phyloP scores from a whole-genome alignment of 1,284 basidiomycete species.

The Cutaneotrichosporon daszewskae region DNA sequence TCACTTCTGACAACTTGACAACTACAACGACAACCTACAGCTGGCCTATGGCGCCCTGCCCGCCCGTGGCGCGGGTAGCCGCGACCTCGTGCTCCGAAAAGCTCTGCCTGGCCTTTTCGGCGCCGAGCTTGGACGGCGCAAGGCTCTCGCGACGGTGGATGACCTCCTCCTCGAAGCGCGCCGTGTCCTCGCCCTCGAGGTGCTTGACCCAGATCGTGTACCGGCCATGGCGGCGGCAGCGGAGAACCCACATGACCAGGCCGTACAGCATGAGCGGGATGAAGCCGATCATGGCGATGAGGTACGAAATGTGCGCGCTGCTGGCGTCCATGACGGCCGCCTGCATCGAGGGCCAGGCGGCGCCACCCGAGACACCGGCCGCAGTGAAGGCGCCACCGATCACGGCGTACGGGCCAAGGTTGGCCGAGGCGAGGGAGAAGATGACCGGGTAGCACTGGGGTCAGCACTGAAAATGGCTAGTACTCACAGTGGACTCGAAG shows the following conservation, averaged over 20 bases:
- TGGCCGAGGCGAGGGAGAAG: slow-evolving; percentile 29
- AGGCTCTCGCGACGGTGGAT: neutral
- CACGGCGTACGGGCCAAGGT: slow-evolving; percentile 29
- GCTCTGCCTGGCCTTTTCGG: neutral
- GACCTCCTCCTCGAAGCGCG: slow-evolving; percentile 1
- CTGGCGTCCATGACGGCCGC: slow-evolving; percentile 21
- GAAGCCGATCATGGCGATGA: slow-evolving; percentile 23
- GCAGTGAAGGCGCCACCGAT: slow-evolving; percentile 32
- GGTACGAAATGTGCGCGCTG: slow-evolving; percentile 21
- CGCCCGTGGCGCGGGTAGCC: neutral
- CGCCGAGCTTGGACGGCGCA: neutral
- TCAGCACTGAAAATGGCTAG: neutral
- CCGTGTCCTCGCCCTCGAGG: slow-evolving; percentile 10
- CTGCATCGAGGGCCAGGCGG: slow-evolving; percentile 25
- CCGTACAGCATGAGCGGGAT: slow-evolving; percentile 23
- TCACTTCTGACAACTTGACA: too few relatives aligned
- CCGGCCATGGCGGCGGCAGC: slow-evolving; percentile 12
- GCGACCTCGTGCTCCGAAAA: neutral
- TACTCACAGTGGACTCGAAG: slow-evolving; percentile 18
- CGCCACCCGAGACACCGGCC: slow-evolving; percentile 30
- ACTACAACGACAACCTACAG: too few relatives aligned
- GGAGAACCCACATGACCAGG: slow-evolving; percentile 20
- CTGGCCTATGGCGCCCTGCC: neutral
- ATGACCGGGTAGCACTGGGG: slow-evolving; percentile 33
- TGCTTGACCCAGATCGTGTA: slow-evolving; percentile 13